Base-by-base conservation (phyloP, 164 flowering plant species). In the Akebia trifoliata region DNA sequence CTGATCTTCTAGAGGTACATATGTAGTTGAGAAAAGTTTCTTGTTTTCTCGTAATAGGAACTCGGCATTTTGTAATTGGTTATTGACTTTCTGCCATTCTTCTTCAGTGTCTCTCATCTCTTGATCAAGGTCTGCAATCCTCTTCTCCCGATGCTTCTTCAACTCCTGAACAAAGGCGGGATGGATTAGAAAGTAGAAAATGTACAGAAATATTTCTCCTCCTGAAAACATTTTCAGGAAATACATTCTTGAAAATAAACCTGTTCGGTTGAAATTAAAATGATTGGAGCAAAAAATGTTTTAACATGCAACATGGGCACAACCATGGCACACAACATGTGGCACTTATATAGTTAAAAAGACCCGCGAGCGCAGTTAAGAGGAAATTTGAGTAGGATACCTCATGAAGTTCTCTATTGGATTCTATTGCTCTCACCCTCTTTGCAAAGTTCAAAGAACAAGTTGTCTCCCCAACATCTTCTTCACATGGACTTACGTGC, bases 371-470 rank as follows among this genome's bases (percentile, higher is more conserved):
- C n/a, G n/a, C n/a, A n/a, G n/a, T n/a, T n/a, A n/a, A n/a, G n/a
- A n/a, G n/a, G n/a, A n/a, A n/a, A 39, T 8, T 60, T 2, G 12
- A 61, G 21, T 34, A 9, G 29, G 32, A 26, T 76, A 81, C 92
- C 81, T 76, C 76, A 6, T 82, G 49, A 25, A 74, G 60, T 62
- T 85, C 91, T 64, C 71, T 73, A 26, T 38, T 64, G 40, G 78
- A 73, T 49, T 81, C 87, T 4, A 83, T 47, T 7, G 74, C 86
- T 68, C 88, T 78, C 10, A 84, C 88, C 60, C 96, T 75, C 68
- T 66, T 80, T 3, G 86, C 86, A 68, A 88, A 88, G 63, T 67
- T 75, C 64, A 85, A 64, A 26, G 96, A 82, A 69, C 88, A 82
- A 5, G 72, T 69, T 3, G 90, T 82, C 73, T 88, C 96, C 2